A percentile compares a stretch with the other conserved stretches of the same genome.
Evolutionary conservation across 2,329 filamentous ascomycete species (phyloP).

Genomic region (Aspergillus luchuensis): DNA sequence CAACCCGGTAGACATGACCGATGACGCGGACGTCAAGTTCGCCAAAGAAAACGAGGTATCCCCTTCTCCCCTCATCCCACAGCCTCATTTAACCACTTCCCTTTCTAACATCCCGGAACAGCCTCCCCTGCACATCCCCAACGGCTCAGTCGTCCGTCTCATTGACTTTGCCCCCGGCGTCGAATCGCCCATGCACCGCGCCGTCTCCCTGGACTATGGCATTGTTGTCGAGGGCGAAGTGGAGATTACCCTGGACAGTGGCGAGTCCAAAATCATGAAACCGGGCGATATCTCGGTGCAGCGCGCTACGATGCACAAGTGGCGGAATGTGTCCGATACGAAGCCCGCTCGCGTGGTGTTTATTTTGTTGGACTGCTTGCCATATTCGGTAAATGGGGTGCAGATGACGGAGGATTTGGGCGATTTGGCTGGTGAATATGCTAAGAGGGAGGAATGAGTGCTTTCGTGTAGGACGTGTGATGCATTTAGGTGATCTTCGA

Average conservation of each 20-base stretch:
- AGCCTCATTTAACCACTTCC: neutral
- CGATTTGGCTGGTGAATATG: conserved; percentile 3
- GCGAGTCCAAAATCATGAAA: conserved; percentile 7
- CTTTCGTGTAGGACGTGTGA: too few relatives aligned
- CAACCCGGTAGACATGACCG: neutral
- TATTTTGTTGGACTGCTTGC: neutral
- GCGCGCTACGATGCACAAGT: conserved; percentile 1
- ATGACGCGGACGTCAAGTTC: conserved; percentile 1
- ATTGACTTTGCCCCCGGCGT: conserved; percentile 8
- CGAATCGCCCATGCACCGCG: conserved; percentile 1
- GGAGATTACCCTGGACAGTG: conserved; percentile 4
- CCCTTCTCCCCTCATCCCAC: neutral
- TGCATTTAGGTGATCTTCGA: too few relatives aligned
- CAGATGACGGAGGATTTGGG: neutral
- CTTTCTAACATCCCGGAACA: neutral
- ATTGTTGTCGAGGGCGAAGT: neutral
- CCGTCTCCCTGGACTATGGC: neutral
- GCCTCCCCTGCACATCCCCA: neutral
- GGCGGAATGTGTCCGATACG: conserved; percentile 4
- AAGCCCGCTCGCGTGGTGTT: conserved; percentile 2
- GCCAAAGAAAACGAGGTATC: conserved; percentile 1
- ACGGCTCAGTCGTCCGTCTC: neutral
- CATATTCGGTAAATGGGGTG: neutral
- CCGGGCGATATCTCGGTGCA: conserved; percentile 6
- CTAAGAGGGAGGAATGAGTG: too few relatives aligned